phyloP scores from a whole-genome alignment of 192 early-diverging fungal genomes.

The Coemansia nantahalensis region DNA sequence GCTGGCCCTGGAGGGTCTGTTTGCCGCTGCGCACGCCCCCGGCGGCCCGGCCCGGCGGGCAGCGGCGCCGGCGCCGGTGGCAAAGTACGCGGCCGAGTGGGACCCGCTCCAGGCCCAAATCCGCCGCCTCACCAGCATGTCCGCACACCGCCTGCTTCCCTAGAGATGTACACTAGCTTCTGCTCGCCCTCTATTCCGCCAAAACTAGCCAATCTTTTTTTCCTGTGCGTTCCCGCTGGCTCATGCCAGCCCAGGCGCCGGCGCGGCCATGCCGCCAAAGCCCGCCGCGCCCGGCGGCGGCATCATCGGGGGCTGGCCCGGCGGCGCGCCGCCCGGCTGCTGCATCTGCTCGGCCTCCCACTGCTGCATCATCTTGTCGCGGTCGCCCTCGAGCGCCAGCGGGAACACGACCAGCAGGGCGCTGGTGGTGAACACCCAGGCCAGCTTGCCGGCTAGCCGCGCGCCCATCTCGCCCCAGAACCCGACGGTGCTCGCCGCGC shows the following conservation, averaged over 20 bases:
- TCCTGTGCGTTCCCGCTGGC: no score
- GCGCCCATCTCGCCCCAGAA: conserved; percentile 60
- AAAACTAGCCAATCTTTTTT: no score
- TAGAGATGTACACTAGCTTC: not conserved
- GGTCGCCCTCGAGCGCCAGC: conserved; percentile 82
- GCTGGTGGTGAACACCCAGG: conserved; percentile 88
- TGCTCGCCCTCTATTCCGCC: no score
- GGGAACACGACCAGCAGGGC: conserved; percentile 82
- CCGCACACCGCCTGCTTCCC: not conserved
- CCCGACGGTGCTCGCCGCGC: conserved; percentile 55
- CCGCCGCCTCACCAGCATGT: conserved; percentile 16
- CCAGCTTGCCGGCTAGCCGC: conserved; percentile 72
- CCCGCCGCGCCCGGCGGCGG: not conserved
- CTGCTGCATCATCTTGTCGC: conserved; percentile 80
- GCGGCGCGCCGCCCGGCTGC: conserved; percentile 17
- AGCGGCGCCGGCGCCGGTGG: conserved; percentile 23
- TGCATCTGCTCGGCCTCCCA: conserved; percentile 67
- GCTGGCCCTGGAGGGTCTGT: conserved; percentile 16
- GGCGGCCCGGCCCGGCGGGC: not conserved
- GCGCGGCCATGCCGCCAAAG: not conserved
- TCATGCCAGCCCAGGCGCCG: conserved; percentile 28
- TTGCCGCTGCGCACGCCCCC: not conserved
- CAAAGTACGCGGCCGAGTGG: conserved; percentile 33
- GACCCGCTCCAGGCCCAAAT: conserved; percentile 23
- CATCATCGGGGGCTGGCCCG: not conserved